These are phyloP conservation scores for Daldinia sp. DNA, from an alignment of 2,329 filamentous ascomycete genomes.

Conservation along the genomic window DNA sequence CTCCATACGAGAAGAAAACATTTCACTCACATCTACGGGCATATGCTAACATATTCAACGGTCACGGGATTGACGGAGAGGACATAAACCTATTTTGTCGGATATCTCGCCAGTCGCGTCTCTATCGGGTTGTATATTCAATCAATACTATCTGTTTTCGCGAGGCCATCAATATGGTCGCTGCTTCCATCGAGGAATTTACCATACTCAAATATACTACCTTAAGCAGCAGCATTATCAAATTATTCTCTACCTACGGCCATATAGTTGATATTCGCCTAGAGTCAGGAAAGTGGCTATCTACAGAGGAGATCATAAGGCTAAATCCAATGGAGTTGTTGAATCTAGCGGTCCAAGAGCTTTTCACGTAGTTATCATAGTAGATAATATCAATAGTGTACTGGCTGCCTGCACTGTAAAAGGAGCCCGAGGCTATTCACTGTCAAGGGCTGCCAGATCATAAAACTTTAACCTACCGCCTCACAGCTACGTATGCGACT, in stretches of 20 bases:
- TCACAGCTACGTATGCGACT: not conserved
- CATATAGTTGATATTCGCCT: not conserved
- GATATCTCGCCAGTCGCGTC: too few species aligned
- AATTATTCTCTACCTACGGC: not conserved
- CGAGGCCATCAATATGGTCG: not conserved
- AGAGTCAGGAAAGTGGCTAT: not conserved
- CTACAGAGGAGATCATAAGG: not conserved
- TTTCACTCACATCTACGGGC: not conserved
- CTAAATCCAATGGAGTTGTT: not conserved
- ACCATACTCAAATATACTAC: too few species aligned
- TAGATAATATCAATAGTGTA: slow-evolving; percentile 13
- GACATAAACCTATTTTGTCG: not conserved
- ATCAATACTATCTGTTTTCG: not conserved
- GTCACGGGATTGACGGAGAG: not conserved
- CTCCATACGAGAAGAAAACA: too few species aligned
- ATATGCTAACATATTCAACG: not conserved
- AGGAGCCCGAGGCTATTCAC: slow-evolving; percentile 11
- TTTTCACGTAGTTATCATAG: not conserved
- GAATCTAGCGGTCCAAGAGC: not conserved
- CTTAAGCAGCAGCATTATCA: not conserved
- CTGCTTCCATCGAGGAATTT: not conserved
- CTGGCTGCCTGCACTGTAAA: slow-evolving; percentile 5
- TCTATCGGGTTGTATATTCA: not conserved
- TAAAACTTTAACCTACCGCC: slow-evolving; percentile 2
- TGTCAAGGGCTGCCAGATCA: not conserved